phyloP scores from a whole-genome alignment of 306 rosid genomes.

The Trifolium subterraneum region DNA sequence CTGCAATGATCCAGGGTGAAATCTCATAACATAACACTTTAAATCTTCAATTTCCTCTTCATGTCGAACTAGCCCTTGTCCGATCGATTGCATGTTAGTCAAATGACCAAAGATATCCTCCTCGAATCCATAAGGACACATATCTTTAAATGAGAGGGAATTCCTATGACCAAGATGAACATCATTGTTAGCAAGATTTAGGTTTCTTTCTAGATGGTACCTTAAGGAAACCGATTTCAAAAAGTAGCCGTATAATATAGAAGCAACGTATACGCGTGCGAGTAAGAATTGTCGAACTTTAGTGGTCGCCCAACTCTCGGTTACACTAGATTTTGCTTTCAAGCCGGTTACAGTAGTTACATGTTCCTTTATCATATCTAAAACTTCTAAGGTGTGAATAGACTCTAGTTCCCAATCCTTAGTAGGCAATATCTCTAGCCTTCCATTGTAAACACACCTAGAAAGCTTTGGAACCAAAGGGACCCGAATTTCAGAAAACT shows the following conservation, averaged over 20 bases:
- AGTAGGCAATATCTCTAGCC: conserved; percentile 90
- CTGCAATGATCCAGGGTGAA: conserved; percentile 72
- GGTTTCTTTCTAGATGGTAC: conserved; percentile 66
- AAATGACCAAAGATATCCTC: conserved; percentile 52
- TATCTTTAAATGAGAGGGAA: conserved; percentile 47
- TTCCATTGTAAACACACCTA: conserved; percentile 78
- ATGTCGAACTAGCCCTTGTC: conserved; percentile 41
- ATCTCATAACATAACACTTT: conserved; percentile 68
- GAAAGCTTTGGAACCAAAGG: conserved; percentile 86
- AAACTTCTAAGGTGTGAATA: conserved; percentile 67
- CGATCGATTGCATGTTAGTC: conserved; percentile 47
- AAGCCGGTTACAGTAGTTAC: conserved; percentile 74
- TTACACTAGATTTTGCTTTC: conserved; percentile 81
- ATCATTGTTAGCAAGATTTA: conserved; percentile 54
- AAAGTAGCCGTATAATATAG: conserved; percentile 89
- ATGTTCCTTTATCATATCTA: conserved; percentile 87
- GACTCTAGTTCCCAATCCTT: conserved; percentile 97
- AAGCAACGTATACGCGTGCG: conserved; percentile 67
- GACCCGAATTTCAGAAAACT: conserved; percentile 89
- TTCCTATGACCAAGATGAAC: conserved; percentile 53
- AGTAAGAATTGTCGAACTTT: conserved; percentile 60
- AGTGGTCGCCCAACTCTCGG: conserved; percentile 88
- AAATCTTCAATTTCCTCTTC: conserved; percentile 60
- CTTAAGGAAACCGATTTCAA: conserved; percentile 78
- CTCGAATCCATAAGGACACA: conserved; percentile 55